Base-by-base conservation (phyloP, 2,329 filamentous ascomycete genomes). In the Clonostachys sp. region DNA sequence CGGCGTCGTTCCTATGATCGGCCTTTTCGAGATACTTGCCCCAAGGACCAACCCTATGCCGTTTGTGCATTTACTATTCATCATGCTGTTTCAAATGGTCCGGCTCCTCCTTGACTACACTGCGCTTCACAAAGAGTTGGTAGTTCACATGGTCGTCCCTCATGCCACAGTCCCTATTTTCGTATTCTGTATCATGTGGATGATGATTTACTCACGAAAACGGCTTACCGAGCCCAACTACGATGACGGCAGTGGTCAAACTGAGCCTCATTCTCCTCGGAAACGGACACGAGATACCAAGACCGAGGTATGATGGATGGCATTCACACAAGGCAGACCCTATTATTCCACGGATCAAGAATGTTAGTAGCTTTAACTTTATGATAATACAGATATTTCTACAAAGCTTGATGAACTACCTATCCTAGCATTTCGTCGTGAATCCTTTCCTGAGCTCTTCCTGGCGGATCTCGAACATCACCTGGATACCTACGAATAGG, bases 391-490 rank as follows among this genome's bases (percentile, higher is more conserved):
- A 17, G 38, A 17, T 17, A 40, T 40, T 10, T 30, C 24, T 30
- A 30, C 24, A 30, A 10, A 30, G 6, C 24, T 30, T 30, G 24
- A 30, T 10, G 24, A 30, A 10, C 24, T 20, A 20, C 20, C 20
- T 30, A 10, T 30, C 10, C 44, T 66, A 95, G 64, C 90, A 97
- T 70, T 89, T 96, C 66, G 96, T 64, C 55, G 81, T 78, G 49
- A 96, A 86, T 1, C 94, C 94, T 56, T 81, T 82, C 57, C 92
- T 80, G 67, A 84, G 81, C 73, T 99, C 94, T 40, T 78, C 76
- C 71, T 96, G 89, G 45, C 94, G 77, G 55, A 95, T 80, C 73
- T 99, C 94, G 72, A 97, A 96, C 94, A 99, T 99, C 60, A 96
- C 73, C 70, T 97, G 92, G 40, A 87, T 80, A 24, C 87, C 91